Percentiles rank a stretch among this genome's conserved stretches.
These are phyloP conservation scores for Penicillium brevicompactum DNA, from an alignment of 2,329 filamentous ascomycete genomes.

Conservation along the genomic window DNA sequence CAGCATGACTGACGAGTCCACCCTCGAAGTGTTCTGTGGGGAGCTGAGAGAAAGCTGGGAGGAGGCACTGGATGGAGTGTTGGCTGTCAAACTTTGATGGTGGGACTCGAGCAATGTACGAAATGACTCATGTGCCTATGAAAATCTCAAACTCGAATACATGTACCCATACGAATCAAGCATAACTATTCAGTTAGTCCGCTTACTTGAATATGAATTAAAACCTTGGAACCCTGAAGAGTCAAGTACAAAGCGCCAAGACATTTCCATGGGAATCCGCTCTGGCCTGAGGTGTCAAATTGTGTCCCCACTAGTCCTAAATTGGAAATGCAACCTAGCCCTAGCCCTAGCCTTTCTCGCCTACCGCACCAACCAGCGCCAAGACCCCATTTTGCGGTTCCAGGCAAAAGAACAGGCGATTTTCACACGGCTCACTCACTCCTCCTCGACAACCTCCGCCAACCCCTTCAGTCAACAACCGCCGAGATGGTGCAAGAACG, in stretches of 20 bases:
- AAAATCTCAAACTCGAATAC: background rate
- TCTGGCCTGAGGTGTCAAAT: constrained; percentile 3
- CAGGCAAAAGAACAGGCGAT: constrained; percentile 27
- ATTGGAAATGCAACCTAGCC: constrained; percentile 20
- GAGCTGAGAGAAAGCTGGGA: constrained; percentile 52
- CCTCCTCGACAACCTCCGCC: constrained; percentile 39
- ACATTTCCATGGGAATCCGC: constrained; percentile 1
- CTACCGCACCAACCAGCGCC: constrained; percentile 36
- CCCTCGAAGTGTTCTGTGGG: constrained; percentile 47
- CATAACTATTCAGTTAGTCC: too few relatives aligned
- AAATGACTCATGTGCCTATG: constrained; percentile 2
- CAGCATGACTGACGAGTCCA: constrained; percentile 38
- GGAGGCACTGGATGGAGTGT: constrained; percentile 45
- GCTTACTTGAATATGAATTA: too few relatives aligned
- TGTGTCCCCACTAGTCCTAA: background rate
- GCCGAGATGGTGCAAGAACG: constrained; percentile 55
- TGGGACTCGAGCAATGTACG: background rate
- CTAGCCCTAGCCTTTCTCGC: constrained; percentile 43
- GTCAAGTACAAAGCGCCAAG: background rate
- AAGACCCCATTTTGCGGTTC: constrained; percentile 36
- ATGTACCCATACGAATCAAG: background rate
- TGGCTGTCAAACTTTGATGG: constrained; percentile 33
- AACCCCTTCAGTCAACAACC: constrained; percentile 39
- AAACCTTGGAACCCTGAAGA: background rate
- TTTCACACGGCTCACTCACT: constrained; percentile 28